phyloP scores from a whole-genome alignment of 169 alveolate genomes.

The Eimeria sp. region DNA sequence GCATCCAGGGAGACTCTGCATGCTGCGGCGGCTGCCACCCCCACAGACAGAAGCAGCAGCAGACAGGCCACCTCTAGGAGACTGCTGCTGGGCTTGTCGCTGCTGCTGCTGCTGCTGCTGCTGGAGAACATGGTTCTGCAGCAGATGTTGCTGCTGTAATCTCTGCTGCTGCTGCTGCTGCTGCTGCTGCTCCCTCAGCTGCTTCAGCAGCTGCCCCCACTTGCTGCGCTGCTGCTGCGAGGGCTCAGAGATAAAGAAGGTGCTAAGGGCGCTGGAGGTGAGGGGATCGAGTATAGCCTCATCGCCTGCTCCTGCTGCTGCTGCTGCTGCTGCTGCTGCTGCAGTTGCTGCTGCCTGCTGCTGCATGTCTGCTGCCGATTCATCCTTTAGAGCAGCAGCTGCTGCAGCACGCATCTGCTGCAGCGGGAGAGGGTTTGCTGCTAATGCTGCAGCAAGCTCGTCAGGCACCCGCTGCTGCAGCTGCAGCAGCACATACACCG shows the following conservation, averaged over 20 bases:
- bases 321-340: slow-evolving; percentile 62
- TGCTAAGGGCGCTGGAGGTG: not conserved
- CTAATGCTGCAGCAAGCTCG: slow-evolving; percentile 51
- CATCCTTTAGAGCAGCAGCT: slow-evolving; percentile 26
- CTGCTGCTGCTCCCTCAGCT: slow-evolving; percentile 56
- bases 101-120: slow-evolving; percentile 61
- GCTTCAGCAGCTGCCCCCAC: slow-evolving; percentile 6
- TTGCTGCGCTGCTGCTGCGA: slow-evolving; percentile 51
- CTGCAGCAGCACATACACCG: slow-evolving; percentile 79
- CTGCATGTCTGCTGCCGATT: slow-evolving; percentile 46
- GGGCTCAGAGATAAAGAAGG: slow-evolving; percentile 24
- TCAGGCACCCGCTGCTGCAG: slow-evolving; percentile 73
- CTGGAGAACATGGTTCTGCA: not conserved
- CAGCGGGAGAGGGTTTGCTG: slow-evolving; percentile 65
- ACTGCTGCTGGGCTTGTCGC: not conserved
- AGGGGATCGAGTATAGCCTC: slow-evolving; percentile 46
- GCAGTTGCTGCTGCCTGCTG: slow-evolving; percentile 26
- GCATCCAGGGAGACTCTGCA: not conserved
- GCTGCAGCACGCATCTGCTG: slow-evolving; percentile 49
- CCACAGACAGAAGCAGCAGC: slow-evolving; percentile 48
- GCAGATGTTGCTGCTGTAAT: slow-evolving; percentile 18
- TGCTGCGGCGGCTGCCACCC: slow-evolving; percentile 4
- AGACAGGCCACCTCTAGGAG: slow-evolving; percentile 15
- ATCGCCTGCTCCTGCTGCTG: slow-evolving; percentile 64
- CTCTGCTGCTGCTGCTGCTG: slow-evolving; percentile 37